Base-by-base conservation (phyloP, 257 asterid genomes). In the Eucommia ulmoides region DNA sequence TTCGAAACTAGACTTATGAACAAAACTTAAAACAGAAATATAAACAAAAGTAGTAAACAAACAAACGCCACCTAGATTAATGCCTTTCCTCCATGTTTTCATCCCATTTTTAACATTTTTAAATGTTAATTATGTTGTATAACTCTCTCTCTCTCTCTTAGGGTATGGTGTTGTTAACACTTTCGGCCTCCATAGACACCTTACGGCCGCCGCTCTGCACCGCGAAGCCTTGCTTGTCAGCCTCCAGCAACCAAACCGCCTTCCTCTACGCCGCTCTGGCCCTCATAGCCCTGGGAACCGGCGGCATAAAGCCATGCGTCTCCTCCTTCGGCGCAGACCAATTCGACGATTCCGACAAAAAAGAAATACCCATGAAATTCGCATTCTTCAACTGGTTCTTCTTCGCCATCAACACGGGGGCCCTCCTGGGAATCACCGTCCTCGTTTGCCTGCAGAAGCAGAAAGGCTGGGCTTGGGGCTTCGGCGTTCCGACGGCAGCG, bases 401-500 rank as follows among this genome's bases (percentile, higher is more conserved):
- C 80, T 81, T 81, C 29, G 93, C 93, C 21, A 84, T 84, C 22
- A 84, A 84, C 67, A 76, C 72, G 87, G 93, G 91, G 17, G 95
- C 93, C 21, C 72, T 84, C 16, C 38, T 79, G 51, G 95, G 95
- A 9, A 76, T 84, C 35, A 84, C 93, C 0, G 53, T 84, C 9
- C 3, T 84, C 35, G 93, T 84, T 48, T 84, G 76, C 33, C n/a
- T 81, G 0, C 79, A 81, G 63, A 75, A 63, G 0, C 61, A 70
- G 52, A 76, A 70, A 12, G 95, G 93, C 0, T 84, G 81, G 80
- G 52, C 33, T 25, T 84, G 95, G 93, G 95, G 95, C 22, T 81
- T 84, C 22, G 92, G 65, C 1, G 67, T 77, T 11, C 91, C 95
- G 0, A 73, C 91, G 0, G 76, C 25, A 0, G 65, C 61, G 2